These are phyloP conservation scores for Wickerhamomyces xylosicus DNA, from an alignment of 805 yeast genomes.

Conservation along the genomic window DNA sequence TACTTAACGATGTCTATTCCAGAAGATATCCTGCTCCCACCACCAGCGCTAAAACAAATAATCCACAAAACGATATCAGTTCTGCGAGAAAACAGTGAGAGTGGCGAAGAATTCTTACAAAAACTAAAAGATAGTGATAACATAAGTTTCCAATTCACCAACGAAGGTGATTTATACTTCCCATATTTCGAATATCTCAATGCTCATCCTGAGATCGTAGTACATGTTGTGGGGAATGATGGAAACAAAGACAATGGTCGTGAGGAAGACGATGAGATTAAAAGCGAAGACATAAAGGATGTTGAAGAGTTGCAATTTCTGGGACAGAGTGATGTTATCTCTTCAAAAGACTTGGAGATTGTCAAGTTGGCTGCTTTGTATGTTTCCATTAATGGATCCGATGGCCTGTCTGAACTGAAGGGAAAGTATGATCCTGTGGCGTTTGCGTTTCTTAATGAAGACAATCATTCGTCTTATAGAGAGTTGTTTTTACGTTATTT, in stretches of 20 bases:
- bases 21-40: background rate
- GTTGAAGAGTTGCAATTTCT: background rate
- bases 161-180: background rate
- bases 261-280: background rate
- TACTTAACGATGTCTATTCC: no score
- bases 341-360: slow-evolving; percentile 55
- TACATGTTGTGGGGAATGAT: background rate
- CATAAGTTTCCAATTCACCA: background rate
- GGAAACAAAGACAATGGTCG: no score
- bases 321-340: slow-evolving; percentile 23
- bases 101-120: background rate
- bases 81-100: background rate
- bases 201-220: background rate
- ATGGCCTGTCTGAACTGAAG: slow-evolving; percentile 31
- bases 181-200: background rate
- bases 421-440: slow-evolving; percentile 31
- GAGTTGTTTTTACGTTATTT: slow-evolving; percentile 37
- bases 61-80: slow-evolving; percentile 1
- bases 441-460: slow-evolving; percentile 48
- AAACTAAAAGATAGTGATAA: background rate
- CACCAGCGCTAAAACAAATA: background rate
- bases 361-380: slow-evolving; percentile 65
- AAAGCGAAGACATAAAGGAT: background rate
- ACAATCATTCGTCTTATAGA: slow-evolving; percentile 50
- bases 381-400: slow-evolving; percentile 49